A percentile compares a stretch with the other conserved stretches of the same genome.
phyloP scores from a whole-genome alignment of 176 grass and related monocot genomes.

The Aegilops umbellulata region DNA sequence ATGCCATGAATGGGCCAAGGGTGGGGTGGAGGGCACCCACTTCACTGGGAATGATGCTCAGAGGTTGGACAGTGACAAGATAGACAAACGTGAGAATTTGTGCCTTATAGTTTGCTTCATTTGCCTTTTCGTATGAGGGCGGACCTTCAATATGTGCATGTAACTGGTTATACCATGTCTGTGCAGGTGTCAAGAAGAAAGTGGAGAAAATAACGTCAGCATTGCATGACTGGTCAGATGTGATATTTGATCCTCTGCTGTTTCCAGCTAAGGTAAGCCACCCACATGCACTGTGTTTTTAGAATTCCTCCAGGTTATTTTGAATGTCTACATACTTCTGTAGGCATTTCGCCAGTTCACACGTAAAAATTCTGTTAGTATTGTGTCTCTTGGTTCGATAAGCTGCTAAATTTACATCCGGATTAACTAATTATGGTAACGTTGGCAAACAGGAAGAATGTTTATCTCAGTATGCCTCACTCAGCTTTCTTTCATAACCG shows the following conservation, averaged over 20 bases:
- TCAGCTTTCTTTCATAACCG: not conserved
- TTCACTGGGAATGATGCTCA: conserved; percentile 58
- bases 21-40: conserved; percentile 49
- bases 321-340: not conserved
- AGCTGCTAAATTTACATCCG: not conserved
- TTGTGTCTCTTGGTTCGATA: not conserved
- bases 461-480: not conserved
- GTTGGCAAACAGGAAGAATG: not conserved
- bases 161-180: not conserved
- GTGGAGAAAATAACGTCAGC: conserved; percentile 46
- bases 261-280: conserved; percentile 45
- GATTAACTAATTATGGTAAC: not conserved
- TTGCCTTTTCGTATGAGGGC: not conserved
- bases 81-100: conserved; percentile 44
- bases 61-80: conserved; percentile 36
- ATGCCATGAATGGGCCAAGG: conserved; percentile 67
- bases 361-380: not conserved
- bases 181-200: conserved; percentile 64
- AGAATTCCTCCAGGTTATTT: not conserved
- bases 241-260: conserved; percentile 30
- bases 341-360: not conserved
- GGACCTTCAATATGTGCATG: not conserved
- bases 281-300: not conserved
- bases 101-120: conserved; percentile 1
- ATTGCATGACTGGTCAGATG: conserved; percentile 37